phyloP scores from a whole-genome alignment of 2,329 filamentous ascomycete genomes.

The Rhynchosporium agropyri region DNA sequence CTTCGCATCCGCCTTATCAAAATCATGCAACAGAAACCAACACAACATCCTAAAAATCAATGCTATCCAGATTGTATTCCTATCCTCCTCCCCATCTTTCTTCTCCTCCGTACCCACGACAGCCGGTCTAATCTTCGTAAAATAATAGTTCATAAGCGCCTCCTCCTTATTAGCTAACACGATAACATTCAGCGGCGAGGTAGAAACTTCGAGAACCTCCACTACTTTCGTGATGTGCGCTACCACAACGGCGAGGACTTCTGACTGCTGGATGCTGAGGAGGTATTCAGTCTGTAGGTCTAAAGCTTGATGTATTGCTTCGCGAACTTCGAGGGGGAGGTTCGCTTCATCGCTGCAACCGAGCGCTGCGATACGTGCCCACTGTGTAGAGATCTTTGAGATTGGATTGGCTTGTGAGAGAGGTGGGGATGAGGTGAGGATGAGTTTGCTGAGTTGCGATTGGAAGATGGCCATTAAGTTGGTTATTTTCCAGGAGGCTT shows the following conservation, averaged over 20 bases:
- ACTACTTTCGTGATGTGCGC: constrained; percentile 41
- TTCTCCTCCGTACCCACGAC: constrained; percentile 44
- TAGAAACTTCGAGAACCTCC: constrained; percentile 50
- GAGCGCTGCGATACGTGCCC: constrained; percentile 28
- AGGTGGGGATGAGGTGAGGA: constrained; percentile 19
- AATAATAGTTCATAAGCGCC: constrained; percentile 57
- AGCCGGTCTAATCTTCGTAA: constrained; percentile 47
- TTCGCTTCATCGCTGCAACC: constrained; percentile 32
- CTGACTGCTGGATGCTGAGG: constrained; percentile 28
- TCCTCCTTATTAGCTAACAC: constrained; percentile 52
- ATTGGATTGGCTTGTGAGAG: constrained; percentile 20
- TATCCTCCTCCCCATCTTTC: constrained; percentile 30
- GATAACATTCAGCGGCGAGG: constrained; percentile 39
- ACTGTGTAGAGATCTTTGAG: constrained; percentile 26
- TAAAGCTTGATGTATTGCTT: constrained; percentile 38
- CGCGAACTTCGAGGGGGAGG: constrained; percentile 32
- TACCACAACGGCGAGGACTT: constrained; percentile 35
- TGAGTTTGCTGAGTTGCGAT: constrained; percentile 28
- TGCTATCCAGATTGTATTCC: constrained; percentile 55
- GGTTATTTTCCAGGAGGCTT: constrained; percentile 39
- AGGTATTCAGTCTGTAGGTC: constrained; percentile 36
- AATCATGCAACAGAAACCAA: constrained; percentile 60
- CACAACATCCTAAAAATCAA: constrained; percentile 60
- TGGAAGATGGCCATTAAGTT: constrained; percentile 40
- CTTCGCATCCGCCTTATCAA: constrained; percentile 57